Conservation (phyloP, 1,284 basidiomycete genomes). For the Malassezia caprae region DNA sequence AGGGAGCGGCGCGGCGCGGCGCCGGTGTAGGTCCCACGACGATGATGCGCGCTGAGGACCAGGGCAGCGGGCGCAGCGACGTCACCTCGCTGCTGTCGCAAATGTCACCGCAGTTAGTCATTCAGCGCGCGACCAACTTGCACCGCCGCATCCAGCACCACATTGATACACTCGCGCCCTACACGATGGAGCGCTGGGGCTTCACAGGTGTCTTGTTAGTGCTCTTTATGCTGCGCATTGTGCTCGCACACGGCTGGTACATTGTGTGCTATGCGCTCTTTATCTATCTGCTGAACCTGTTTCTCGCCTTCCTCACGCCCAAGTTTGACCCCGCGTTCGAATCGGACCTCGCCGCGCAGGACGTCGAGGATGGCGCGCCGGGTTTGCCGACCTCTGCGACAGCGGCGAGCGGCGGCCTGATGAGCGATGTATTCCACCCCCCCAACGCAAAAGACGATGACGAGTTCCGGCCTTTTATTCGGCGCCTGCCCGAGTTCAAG, state of each 20-base stretch:
- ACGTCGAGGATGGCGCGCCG: slow-evolving; percentile 83
- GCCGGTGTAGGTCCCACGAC: background rate
- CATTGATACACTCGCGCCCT: slow-evolving; percentile 81
- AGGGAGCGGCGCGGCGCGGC: background rate
- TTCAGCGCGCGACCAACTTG: slow-evolving; percentile 1
- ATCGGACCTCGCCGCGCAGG: slow-evolving; percentile 81
- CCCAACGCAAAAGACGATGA: slow-evolving; percentile 58
- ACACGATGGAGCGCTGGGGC: slow-evolving; percentile 79
- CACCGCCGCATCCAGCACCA: slow-evolving; percentile 6
- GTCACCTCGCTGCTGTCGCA: background rate
- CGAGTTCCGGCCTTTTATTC: slow-evolving; percentile 66
- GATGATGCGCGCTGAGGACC: slow-evolving; percentile 19
- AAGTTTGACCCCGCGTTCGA: slow-evolving; percentile 93
- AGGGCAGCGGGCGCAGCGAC: background rate
- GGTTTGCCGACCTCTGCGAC: slow-evolving; percentile 45
- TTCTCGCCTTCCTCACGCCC: slow-evolving; percentile 78
- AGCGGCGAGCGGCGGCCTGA: slow-evolving; percentile 23
- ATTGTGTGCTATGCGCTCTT: slow-evolving; percentile 53
- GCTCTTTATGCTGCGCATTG: slow-evolving; percentile 75
- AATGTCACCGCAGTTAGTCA: slow-evolving; percentile 4
- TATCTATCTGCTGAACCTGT: slow-evolving; percentile 53
- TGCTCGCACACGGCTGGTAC: slow-evolving; percentile 87
- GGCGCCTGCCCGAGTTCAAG: slow-evolving; percentile 89
- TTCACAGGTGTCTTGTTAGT: slow-evolving; percentile 62
- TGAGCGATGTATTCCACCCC: slow-evolving; percentile 47